A percentile compares a stretch with the other conserved stretches of the same genome.
phyloP scores from a whole-genome alignment of 345 rosid genomes.

The Sisymbrium altissimum region DNA sequence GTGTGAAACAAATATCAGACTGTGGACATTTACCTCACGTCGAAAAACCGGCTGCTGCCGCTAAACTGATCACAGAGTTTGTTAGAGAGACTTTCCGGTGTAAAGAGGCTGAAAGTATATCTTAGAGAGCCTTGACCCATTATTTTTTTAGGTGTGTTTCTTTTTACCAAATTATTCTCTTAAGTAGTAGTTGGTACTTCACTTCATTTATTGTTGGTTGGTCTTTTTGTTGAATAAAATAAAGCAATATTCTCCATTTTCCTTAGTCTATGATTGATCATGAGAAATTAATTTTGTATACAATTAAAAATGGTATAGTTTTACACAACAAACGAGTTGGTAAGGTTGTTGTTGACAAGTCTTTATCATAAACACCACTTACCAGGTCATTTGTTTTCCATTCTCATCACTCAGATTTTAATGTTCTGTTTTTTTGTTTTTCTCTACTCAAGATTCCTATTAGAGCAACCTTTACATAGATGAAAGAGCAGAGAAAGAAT shows the following conservation, averaged over 20 bases:
- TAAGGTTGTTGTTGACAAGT: slow-evolving; percentile 23
- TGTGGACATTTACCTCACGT: slow-evolving; percentile 94
- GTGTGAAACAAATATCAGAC: slow-evolving; percentile 60
- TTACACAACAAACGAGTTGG: slow-evolving; percentile 12
- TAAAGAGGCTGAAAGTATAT: slow-evolving; percentile 35
- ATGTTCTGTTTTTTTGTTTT: not conserved
- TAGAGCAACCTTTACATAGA: slow-evolving; percentile 25
- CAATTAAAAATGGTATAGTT: not conserved
- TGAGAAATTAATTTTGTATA: not conserved
- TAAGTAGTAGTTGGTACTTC: slow-evolving; percentile 21
- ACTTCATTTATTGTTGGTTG: slow-evolving; percentile 20
- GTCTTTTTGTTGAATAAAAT: not conserved
- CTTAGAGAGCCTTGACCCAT: slow-evolving; percentile 6
- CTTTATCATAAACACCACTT: slow-evolving; percentile 10
- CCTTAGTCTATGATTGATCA: slow-evolving; percentile 12
- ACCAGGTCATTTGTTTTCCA: slow-evolving; percentile 6
- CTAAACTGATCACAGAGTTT: slow-evolving; percentile 60
- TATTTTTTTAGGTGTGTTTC: too few species aligned
- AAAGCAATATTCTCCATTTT: not conserved
- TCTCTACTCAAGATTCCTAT: slow-evolving; percentile 14
- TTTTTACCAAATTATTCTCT: slow-evolving; percentile 1
- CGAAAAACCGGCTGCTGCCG: slow-evolving; percentile 58
- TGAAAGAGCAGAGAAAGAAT: slow-evolving; percentile 9
- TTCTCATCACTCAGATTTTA: slow-evolving; percentile 4
- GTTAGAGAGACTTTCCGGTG: slow-evolving; percentile 39